Percentiles rank a stretch among this genome's conserved stretches.
Evolutionary conservation across 1,284 basidiomycete species (phyloP).

Genomic region (Marasmius fiardii): DNA sequence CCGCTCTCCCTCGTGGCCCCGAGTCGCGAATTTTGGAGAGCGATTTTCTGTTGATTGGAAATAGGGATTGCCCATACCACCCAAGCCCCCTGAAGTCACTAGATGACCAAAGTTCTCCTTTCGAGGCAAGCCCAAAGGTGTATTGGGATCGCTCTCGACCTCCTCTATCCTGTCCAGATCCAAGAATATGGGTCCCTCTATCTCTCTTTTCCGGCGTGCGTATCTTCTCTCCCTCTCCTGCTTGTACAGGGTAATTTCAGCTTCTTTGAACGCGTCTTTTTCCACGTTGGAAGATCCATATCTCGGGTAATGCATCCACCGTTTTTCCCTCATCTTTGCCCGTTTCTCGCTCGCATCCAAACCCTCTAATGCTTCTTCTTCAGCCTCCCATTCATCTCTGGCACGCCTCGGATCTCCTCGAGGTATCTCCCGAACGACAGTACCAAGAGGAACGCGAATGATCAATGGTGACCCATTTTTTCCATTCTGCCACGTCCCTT

Average conservation of each 20-base stretch:
- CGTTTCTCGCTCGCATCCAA: constrained; percentile 45
- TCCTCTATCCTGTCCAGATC: constrained; percentile 57
- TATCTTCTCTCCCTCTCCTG: constrained; percentile 62
- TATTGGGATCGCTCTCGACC: constrained; percentile 45
- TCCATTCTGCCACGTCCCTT: constrained; percentile 85
- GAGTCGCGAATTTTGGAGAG: constrained; percentile 78
- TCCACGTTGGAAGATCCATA: constrained; percentile 60
- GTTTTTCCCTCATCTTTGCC: constrained; percentile 58
- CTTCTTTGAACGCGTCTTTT: constrained; percentile 71
- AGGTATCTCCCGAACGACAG: constrained; percentile 76
- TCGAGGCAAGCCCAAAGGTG: constrained; percentile 66
- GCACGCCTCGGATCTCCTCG: constrained; percentile 59
- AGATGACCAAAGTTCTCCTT: constrained; percentile 64
- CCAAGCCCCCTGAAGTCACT: constrained; percentile 76
- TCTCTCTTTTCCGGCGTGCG: constrained; percentile 38
- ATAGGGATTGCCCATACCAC: constrained; percentile 90
- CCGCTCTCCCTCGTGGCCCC: constrained; percentile 80
- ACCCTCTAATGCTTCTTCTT: constrained; percentile 58
- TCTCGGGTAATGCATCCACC: constrained; percentile 81
- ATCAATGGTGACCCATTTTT: constrained; percentile 68
- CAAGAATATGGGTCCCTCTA: constrained; percentile 46
- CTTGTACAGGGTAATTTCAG: constrained; percentile 59
- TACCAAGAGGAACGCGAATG: constrained; percentile 84
- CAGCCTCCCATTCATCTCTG: constrained; percentile 64
- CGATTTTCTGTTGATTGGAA: constrained; percentile 69